Evolutionary conservation across 805 yeast genomes (phyloP), one percentile per base, ranked within the genome.

Genomic region (Saturnispora quitensis): DNA sequence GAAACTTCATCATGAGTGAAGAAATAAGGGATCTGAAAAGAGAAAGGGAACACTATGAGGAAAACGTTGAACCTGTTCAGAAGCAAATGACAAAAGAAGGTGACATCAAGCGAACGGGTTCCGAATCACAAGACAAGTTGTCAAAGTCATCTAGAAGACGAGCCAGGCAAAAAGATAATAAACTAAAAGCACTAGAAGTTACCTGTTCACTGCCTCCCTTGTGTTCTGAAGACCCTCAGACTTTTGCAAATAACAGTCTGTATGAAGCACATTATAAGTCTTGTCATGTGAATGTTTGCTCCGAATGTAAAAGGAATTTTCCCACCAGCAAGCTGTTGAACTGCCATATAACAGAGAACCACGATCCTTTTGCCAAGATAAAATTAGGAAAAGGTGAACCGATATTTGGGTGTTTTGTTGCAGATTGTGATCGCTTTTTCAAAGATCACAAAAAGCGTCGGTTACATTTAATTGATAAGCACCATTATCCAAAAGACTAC

Each of bases 311-410:
- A 9, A 64, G 58, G 42, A 64, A 60, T 53, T 74, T 79, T 52
- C 81, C 82, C 0, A 67, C 70, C n/a, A 65, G 68, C 10, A 58
- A 53, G 40, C 56, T 74, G 7, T 62, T 80, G 20, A 68, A 71
- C 4, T 56, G 80, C 15, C 86, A 80, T 56, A 69, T 79, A 1
- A 68, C 70, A 25, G 85, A 80, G 55, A 65, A 67, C 51, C 85
- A 81, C 57, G 75, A 77, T 58, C 78, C 82, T 3, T 73, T 79
- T 43, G 58, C 64, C 4, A 55, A 55, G 20, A 67, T 72, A 3
- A 58, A 62, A 45, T 59, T 63, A 45, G 74, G 70, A 27, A 56
- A 63, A 10, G 80, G 79, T 0, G 72, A 66, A 13, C 50, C 53
- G 0, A 70, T 69, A 12, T 76, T 65, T 51, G 62, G 59, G 31